Percentiles rank a stretch among this genome's conserved stretches.
Conservation (phyloP, 768 basidiomycete genomes). For the Naganishia friedmannii region DNA sequence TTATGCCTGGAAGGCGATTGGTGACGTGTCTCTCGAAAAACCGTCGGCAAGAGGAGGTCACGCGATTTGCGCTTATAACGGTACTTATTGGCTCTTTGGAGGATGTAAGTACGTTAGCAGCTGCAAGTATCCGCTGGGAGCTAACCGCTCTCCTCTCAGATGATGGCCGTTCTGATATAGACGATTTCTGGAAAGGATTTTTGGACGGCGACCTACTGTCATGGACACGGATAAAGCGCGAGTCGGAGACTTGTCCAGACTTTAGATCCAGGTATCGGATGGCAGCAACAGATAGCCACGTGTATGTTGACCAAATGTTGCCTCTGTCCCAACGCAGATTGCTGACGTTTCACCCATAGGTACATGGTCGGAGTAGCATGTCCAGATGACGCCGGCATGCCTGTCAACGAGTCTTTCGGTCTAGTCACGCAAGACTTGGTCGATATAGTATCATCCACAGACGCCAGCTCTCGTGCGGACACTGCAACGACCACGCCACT, state of each 20-base stretch:
- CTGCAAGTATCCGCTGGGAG: neutral
- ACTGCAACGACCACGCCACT: neutral
- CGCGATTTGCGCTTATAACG: constrained; percentile 15
- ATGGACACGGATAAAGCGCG: neutral
- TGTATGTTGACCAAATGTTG: neutral
- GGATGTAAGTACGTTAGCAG: constrained; percentile 15
- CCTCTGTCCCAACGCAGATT: neutral
- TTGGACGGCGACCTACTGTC: neutral
- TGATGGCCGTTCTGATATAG: neutral
- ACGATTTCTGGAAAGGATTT: constrained; percentile 24
- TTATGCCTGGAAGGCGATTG: constrained; percentile 12
- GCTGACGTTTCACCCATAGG: neutral
- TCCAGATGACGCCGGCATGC: neutral
- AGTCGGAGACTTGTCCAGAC: neutral
- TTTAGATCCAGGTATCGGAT: neutral
- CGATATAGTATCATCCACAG: constrained; percentile 1
- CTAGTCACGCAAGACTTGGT: constrained; percentile 6
- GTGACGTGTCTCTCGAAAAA: neutral
- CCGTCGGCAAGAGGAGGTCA: constrained; percentile 22
- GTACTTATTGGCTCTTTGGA: constrained; percentile 29
- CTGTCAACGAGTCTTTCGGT: constrained; percentile 16
- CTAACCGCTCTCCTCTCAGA: neutral
- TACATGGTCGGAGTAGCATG: constrained; percentile 1
- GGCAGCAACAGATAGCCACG: neutral
- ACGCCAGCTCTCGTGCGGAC: constrained; percentile 1